A percentile compares a stretch with the other conserved stretches of the same genome.
These are phyloP conservation scores for Ceratocystis lukuohia DNA, from an alignment of 2,329 filamentous ascomycete species.

Conservation along the genomic window DNA sequence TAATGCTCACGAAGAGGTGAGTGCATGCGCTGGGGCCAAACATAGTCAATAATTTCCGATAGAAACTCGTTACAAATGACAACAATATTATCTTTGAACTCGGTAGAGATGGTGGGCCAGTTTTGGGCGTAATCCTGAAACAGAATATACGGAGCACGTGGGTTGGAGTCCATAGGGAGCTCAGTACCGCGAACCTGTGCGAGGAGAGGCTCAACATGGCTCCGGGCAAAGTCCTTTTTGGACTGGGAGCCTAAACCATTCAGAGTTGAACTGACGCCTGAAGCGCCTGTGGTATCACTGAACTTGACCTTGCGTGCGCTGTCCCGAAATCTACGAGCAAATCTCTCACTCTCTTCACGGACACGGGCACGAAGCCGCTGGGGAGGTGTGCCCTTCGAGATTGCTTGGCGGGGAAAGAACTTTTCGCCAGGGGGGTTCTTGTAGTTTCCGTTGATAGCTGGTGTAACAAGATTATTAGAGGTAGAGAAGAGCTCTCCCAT, in stretches of 20 bases:
- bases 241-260: constrained; percentile 26
- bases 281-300: constrained; percentile 20
- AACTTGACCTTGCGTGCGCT: constrained; percentile 39
- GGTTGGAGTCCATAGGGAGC: constrained; percentile 40
- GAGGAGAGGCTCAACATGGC: constrained; percentile 37
- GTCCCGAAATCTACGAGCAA: constrained; percentile 35
- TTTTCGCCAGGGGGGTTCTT: constrained; percentile 40
- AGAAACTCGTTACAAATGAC: constrained; percentile 43
- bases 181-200: constrained; percentile 40
- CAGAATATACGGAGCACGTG: constrained; percentile 39
- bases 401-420: constrained; percentile 38
- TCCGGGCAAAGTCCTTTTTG: constrained; percentile 36
- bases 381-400: constrained; percentile 37
- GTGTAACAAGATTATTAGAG: constrained; percentile 41
- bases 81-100: constrained; percentile 41
- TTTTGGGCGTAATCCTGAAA: constrained; percentile 41
- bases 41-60: constrained; percentile 37
- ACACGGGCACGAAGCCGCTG: constrained; percentile 39
- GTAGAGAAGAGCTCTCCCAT: constrained; percentile 40
- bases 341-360: constrained; percentile 39
- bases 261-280: constrained; percentile 22
- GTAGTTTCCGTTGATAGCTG: constrained; percentile 41
- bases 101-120: constrained; percentile 39
- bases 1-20: constrained; percentile 38
- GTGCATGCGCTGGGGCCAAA: constrained; percentile 39